Evolutionary conservation across 495 filamentous ascomycete species (phyloP).

Genomic region (Penicillium waksmanii): DNA sequence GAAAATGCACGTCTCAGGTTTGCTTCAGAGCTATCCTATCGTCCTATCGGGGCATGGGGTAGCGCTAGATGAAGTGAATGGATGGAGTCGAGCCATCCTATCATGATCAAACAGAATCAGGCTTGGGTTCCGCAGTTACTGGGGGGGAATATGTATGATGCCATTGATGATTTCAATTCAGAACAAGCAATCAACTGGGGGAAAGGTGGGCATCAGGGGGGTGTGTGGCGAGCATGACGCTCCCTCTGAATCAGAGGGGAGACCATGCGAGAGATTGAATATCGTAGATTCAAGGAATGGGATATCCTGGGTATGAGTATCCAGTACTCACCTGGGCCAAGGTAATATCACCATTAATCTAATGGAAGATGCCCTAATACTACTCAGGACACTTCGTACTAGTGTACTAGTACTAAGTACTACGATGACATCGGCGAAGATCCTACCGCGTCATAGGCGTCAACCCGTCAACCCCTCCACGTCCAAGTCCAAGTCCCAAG

Average conservation of each 20-base stretch:
- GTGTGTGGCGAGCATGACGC: not conserved
- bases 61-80: not conserved
- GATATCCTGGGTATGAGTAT: no score
- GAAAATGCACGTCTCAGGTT: conserved; percentile 8
- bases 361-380: no score
- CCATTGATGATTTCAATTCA: not conserved
- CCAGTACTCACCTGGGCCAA: no score
- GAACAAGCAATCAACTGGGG: not conserved
- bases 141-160: not conserved
- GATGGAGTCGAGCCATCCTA: not conserved
- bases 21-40: not conserved
- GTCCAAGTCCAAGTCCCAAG: not conserved
- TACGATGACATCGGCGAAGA: conserved; percentile 30
- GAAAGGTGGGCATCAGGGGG: not conserved
- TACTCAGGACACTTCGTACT: no score
- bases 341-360: no score
- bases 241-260: no score
- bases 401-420: no score
- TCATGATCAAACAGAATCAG: not conserved
- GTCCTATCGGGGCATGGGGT: no score
- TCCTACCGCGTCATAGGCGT: conserved; percentile 32
- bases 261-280: no score
- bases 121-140: not conserved
- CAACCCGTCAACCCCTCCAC: not conserved
- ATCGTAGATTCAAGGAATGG: no score